Percentiles rank a stretch among this genome's conserved stretches.
These are phyloP conservation scores for Remersonia thermophila DNA, from an alignment of 2,329 filamentous ascomycete genomes.

Conservation along the genomic window DNA sequence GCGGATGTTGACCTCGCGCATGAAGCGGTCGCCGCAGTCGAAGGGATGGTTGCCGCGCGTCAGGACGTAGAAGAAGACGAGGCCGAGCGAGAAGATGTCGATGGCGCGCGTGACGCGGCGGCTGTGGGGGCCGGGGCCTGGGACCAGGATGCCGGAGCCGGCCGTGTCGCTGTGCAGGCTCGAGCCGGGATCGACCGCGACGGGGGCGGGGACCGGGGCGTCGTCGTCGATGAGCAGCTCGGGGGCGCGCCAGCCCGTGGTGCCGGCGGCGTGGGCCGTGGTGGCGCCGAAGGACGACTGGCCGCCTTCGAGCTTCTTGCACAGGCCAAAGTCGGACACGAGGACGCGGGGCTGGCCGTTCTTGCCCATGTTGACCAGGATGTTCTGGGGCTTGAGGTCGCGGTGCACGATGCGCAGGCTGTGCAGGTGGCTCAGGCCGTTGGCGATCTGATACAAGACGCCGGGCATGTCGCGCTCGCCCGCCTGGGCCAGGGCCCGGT, in stretches of 20 bases:
- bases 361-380: conserved; percentile 67
- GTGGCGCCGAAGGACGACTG: conserved; percentile 92
- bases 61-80: conserved; percentile 98
- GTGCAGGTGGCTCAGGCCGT: conserved; percentile 80
- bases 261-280: conserved; percentile 84
- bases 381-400: conserved; percentile 96
- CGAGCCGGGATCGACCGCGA: conserved; percentile 37
- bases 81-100: conserved; percentile 91
- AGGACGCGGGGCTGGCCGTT: conserved; percentile 67
- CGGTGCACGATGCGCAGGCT: conserved; percentile 89
- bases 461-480: conserved; percentile 66
- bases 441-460: conserved; percentile 78
- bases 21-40: conserved; percentile 86
- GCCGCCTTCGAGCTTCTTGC: conserved; percentile 90
- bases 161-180: conserved; percentile 41
- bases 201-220: conserved; percentile 33
- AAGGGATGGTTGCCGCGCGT: conserved; percentile 88
- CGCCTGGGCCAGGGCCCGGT: conserved; percentile 56
- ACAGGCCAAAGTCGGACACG: conserved; percentile 94
- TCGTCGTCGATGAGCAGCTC: conserved; percentile 80
- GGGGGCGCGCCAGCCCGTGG: conserved; percentile 90
- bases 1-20: conserved; percentile 94
- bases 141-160: conserved; percentile 9
- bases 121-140: conserved; percentile 42
- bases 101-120: conserved; percentile 89